phyloP scores from a whole-genome alignment of 208 protist genomes.

The Blastocrithidia nonstop region DNA sequence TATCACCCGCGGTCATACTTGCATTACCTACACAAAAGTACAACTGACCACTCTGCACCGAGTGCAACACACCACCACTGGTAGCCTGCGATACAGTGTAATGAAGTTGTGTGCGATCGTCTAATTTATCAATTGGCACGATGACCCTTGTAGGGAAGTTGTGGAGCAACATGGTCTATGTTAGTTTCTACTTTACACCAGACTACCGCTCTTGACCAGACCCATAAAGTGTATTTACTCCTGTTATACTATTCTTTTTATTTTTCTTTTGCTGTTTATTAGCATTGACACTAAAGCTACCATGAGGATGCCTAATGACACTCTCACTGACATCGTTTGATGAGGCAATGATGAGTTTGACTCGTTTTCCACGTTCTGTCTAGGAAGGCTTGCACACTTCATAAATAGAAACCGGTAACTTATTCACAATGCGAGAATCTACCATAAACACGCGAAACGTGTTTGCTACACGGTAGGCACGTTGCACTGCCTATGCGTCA shows the following conservation, averaged over 20 bases:
- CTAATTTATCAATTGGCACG: slow-evolving; percentile 33
- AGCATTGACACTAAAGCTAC: not conserved
- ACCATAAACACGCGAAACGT: slow-evolving; percentile 74
- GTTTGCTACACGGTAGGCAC: slow-evolving; percentile 45
- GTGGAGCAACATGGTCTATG: not conserved
- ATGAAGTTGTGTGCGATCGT: slow-evolving; percentile 32
- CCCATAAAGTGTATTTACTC: too few species aligned
- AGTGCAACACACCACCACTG: slow-evolving; percentile 18
- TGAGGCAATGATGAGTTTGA: slow-evolving; percentile 4
- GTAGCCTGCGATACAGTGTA: slow-evolving; percentile 55
- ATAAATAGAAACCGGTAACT: slow-evolving; percentile 37
- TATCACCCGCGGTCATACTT: slow-evolving; percentile 67
- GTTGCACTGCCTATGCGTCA: slow-evolving; percentile 30
- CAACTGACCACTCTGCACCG: slow-evolving; percentile 23
- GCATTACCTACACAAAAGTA: slow-evolving; percentile 65
- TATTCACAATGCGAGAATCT: slow-evolving; percentile 44
- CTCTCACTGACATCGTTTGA: too few species aligned
- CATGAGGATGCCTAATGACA: too few species aligned
- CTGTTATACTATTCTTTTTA: not conserved
- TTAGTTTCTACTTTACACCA: too few species aligned
- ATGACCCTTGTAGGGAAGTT: slow-evolving; percentile 17
- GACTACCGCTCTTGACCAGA: too few species aligned
- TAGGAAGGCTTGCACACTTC: slow-evolving; percentile 5
- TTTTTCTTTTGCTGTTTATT: not conserved
- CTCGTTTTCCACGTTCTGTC: not conserved